These are phyloP conservation scores for Chaetomium strumarium DNA, from an alignment of 2,329 filamentous ascomycete species.

Conservation along the genomic window DNA sequence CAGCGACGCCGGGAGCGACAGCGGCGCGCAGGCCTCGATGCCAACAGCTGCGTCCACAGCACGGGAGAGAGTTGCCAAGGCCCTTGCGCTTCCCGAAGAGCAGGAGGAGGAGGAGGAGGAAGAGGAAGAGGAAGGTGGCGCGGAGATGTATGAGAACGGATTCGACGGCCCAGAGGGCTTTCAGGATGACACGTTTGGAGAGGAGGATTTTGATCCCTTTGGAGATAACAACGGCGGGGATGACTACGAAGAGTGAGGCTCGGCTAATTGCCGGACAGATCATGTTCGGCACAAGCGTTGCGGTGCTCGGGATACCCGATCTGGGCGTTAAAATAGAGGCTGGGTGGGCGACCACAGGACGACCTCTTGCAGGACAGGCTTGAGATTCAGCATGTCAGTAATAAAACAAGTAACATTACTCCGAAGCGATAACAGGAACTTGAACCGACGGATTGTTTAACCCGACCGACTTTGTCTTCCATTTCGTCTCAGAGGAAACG, in stretches of 20 bases:
- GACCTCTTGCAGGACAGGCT: too few relatives aligned
- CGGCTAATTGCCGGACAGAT: neutral
- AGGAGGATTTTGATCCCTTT: conserved; percentile 23
- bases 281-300: neutral
- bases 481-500: too few relatives aligned
- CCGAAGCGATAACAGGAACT: too few relatives aligned
- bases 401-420: too few relatives aligned
- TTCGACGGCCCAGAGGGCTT: conserved; percentile 14
- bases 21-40: neutral
- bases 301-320: neutral
- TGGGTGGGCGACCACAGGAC: too few relatives aligned
- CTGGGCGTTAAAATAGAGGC: too few relatives aligned
- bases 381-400: too few relatives aligned
- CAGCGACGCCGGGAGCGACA: conserved; percentile 28
- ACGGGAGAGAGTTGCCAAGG: conserved; percentile 3
- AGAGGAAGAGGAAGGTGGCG: conserved; percentile 2
- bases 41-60: neutral
- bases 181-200: conserved; percentile 16
- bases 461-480: too few relatives aligned
- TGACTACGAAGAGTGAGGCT: conserved; percentile 14
- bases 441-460: too few relatives aligned
- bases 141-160: neutral
- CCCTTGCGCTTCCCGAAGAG: conserved; percentile 8
- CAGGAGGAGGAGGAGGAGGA: conserved; percentile 16
- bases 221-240: conserved; percentile 16